Base-by-base conservation (phyloP, 768 basidiomycete species). In the Lepiota brunneoincarnata region DNA sequence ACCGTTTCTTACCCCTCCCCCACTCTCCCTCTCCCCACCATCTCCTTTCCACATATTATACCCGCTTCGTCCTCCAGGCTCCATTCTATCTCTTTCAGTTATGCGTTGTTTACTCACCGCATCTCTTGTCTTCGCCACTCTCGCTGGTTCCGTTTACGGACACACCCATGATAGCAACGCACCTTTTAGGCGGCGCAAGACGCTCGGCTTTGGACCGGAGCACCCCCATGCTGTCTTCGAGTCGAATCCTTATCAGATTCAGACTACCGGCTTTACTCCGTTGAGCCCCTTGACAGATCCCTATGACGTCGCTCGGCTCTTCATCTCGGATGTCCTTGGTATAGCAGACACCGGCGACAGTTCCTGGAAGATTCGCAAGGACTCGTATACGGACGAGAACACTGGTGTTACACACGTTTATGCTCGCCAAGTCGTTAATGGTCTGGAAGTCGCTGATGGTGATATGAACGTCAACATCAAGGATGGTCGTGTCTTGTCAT, bases 381-480 rank as follows among this genome's bases (percentile, higher is more conserved):
- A 93, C 72, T 91, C 89, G 12, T 95, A 96, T 70, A 92, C 90
- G 43, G 95, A 98, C 72, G 70, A 73, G 55, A 82, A 80, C 56
- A 93, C 91, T 2, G 89, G 89, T n/a, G 78, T 97, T 47, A 87
- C 91, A 24, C 93, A 98, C 70, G 77, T 93, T 61, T 96, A 95
- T 66, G 84, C 88, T 57, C 81, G 87, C 60, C 95, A 99, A 72
- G 58, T 89, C 54, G 72, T 94, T 63, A 85, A 89, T 54, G 93
- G 92, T 12, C 73, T 96, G 41, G 91, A 96, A 64, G 92, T 99
- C 14, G 79, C 81, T 10, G 92, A 97, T 63, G 91, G 90, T 24
- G 89, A 97, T 69, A 82, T 97, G 75, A 98, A 98, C 68, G 72
- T 99, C 65, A 97, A 98, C 74, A 76, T 98, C 69, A 86, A 86